A percentile compares a stretch with the other conserved stretches of the same genome.
These are phyloP conservation scores for Pseudogymnoascus sp. DNA, from an alignment of 2,329 filamentous ascomycete species.

Conservation along the genomic window DNA sequence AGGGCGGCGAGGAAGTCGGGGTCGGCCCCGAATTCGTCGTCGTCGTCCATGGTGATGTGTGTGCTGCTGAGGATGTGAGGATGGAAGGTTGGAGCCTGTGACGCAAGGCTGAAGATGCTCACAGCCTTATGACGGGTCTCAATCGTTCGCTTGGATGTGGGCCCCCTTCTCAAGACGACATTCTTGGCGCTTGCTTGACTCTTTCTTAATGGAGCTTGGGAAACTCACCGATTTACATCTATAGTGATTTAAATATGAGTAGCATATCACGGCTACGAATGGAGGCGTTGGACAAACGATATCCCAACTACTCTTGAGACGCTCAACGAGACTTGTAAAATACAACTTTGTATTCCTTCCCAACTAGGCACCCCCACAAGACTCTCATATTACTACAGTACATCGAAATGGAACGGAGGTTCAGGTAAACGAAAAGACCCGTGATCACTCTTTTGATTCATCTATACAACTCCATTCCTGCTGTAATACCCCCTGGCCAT, in stretches of 20 bases:
- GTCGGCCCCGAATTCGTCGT: conserved; percentile 50
- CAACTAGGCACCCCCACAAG: not conserved
- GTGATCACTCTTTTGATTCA: conserved; percentile 8
- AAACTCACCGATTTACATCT: not conserved
- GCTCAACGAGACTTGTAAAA: not conserved
- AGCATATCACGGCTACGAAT: not conserved
- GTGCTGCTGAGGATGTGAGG: not conserved
- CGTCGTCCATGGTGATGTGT: conserved; percentile 34
- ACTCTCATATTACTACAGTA: not conserved
- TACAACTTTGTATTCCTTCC: not conserved
- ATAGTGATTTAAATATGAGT: not conserved
- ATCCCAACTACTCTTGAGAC: not conserved
- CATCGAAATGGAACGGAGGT: not conserved
- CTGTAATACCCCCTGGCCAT: not conserved
- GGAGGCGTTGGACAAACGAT: not conserved
- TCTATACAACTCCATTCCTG: conserved; percentile 9
- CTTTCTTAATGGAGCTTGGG: not conserved
- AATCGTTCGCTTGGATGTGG: conserved; percentile 1
- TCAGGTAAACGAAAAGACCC: conserved; percentile 2
- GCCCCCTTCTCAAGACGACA: not conserved
- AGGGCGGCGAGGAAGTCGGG: conserved; percentile 50
- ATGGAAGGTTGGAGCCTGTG: not conserved
- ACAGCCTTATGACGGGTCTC: not conserved
- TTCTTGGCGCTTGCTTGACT: not conserved
- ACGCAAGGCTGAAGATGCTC: not conserved